Percentiles rank a stretch among this genome's conserved stretches.
These are phyloP conservation scores for Plectranthus barbatus DNA, from an alignment of 257 asterid genomes.

Conservation along the genomic window DNA sequence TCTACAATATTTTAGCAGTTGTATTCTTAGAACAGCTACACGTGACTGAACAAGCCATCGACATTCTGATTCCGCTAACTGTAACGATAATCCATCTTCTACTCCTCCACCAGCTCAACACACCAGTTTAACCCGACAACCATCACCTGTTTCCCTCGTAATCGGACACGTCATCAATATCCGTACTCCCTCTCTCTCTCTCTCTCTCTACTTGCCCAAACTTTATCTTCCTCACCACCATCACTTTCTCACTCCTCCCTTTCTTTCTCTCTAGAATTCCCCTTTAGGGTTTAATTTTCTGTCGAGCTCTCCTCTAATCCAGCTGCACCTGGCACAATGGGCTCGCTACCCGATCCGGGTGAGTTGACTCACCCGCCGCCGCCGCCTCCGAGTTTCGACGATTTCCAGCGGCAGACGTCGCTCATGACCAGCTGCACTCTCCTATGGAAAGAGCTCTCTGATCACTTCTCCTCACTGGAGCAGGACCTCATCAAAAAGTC, in stretches of 20 bases:
- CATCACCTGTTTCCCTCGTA: constrained; percentile 63
- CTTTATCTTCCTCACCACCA: too few relatives aligned
- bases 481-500: constrained; percentile 69
- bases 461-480: constrained; percentile 82
- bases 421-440: constrained; percentile 98
- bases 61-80: constrained; percentile 12
- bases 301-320: constrained; percentile 4
- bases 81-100: constrained; percentile 14
- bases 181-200: too few relatives aligned
- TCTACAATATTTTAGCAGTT: too few relatives aligned
- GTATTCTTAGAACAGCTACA: too few relatives aligned
- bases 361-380: constrained; percentile 43
- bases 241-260: constrained; percentile 8
- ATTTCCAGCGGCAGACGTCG: constrained; percentile 93
- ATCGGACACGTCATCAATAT: too few relatives aligned
- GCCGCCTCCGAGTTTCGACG: constrained; percentile 79
- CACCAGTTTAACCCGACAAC: too few relatives aligned
- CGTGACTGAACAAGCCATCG: background rate
- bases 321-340: constrained; percentile 34
- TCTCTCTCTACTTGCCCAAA: too few relatives aligned
- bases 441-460: constrained; percentile 97
- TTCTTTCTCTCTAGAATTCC: constrained; percentile 29
- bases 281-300: constrained; percentile 39
- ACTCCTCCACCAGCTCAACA: constrained; percentile 6
- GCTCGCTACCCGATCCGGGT: constrained; percentile 95